phyloP scores from a whole-genome alignment of 2,329 filamentous ascomycete species.

The Xylaria sp. region DNA sequence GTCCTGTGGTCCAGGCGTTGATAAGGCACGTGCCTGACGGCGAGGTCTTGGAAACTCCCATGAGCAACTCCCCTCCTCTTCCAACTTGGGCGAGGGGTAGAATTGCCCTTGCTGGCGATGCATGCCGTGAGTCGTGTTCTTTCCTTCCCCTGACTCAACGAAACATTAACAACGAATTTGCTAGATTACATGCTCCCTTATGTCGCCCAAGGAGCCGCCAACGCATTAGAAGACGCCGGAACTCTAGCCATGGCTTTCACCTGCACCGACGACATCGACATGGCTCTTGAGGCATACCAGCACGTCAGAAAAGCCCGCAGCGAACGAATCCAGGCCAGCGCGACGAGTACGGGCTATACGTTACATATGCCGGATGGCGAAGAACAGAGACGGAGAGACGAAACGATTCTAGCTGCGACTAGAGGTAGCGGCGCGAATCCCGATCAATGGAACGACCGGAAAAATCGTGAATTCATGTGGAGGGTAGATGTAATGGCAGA shows the following conservation, averaged over 20 bases:
- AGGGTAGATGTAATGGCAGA: conserved; percentile 31
- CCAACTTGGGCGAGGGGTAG: conserved; percentile 49
- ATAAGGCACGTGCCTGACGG: conserved; percentile 4
- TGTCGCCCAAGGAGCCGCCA: conserved; percentile 58
- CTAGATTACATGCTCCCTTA: conserved; percentile 59
- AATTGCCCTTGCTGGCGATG: conserved; percentile 20
- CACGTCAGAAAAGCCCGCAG: conserved; percentile 20
- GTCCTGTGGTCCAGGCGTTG: conserved; percentile 9
- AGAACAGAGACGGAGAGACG: conserved; percentile 20
- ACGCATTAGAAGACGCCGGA: conserved; percentile 54
- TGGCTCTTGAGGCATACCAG: conserved; percentile 24
- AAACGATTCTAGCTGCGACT: conserved; percentile 14
- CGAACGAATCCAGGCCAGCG: conserved; percentile 21
- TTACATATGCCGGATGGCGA: conserved; percentile 23
- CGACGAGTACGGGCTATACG: conserved; percentile 11
- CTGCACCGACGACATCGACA: conserved; percentile 19
- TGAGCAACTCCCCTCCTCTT: conserved; percentile 56
- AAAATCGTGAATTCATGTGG: conserved; percentile 31
- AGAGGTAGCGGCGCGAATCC: conserved; percentile 15
- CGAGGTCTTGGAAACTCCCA: conserved; percentile 61
- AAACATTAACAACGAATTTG: conserved; percentile 51
- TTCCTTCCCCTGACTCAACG: conserved; percentile 42
- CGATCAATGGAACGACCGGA: conserved; percentile 28
- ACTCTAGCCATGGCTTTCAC: conserved; percentile 22
- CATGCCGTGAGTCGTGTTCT: conserved; percentile 11